Evolutionary conservation across 2,329 filamentous ascomycete species (phyloP), one percentile per base, ranked within the genome.

Genomic region (Colletotrichum lupini): DNA sequence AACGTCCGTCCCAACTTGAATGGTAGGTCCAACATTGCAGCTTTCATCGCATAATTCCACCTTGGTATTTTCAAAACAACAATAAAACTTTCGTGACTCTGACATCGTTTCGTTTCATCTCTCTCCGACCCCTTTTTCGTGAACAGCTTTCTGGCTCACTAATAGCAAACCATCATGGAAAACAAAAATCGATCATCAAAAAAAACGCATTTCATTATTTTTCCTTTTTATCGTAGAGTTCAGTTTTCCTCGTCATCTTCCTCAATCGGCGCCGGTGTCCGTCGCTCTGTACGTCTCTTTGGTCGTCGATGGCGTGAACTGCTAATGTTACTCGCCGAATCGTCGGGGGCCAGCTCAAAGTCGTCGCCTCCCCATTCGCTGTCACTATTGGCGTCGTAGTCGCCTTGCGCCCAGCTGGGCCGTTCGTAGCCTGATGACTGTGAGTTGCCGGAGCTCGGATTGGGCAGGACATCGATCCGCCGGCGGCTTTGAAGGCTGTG

Each of bases 261-360:
- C 78, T 93, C 91, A 68, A 95, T 93, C 6, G 91, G 89, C 16
- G 92, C 93, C 1, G 93, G 93, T 24, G 92, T 94, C 72, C 92
- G 87, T 76, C 93, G 86, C 82, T 94, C 92, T 75, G 88, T 90
- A 77, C 91, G 88, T 78, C 92, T 85, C 86, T 92, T 93, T 55
- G 90, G 92, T 78, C 91, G 86, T 76, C 91, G 87, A 78, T 92
- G 87, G 77, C 92, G 83, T 66, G 92, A 92, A 79, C 91, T 93
- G 79, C 90, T 92, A 73, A 96, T 94, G 79, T 95, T 95, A 82
- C 93, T 95, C 28, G 94, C 94, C 67, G 90, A 93, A 81, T 96
- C 94, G 78, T 96, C 94, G 0, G 94, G 94, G 76, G 92, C 92
- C 61, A 96, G 85, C 77, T 91, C 89, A 57, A 86, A 85, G 71